These are phyloP conservation scores for Solanum bulbocastanum DNA, from an alignment of 257 asterid genomes.

Conservation along the genomic window DNA sequence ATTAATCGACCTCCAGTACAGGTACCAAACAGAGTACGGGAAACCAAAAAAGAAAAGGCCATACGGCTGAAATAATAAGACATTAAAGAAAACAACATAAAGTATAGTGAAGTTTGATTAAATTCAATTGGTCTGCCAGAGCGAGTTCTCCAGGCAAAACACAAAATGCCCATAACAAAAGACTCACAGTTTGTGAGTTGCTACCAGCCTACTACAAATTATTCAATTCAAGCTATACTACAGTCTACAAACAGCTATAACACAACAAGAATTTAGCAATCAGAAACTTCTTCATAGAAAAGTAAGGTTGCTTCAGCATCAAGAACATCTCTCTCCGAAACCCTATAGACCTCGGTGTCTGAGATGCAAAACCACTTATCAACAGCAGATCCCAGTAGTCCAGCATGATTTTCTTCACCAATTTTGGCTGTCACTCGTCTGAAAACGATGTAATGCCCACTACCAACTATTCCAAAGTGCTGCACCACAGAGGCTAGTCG, in stretches of 20 bases:
- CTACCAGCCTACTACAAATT: not conserved
- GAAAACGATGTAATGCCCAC: constrained; percentile 86
- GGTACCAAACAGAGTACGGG: not conserved
- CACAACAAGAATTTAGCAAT: not conserved
- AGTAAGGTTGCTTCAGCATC: constrained; percentile 74
- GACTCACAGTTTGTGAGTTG: not conserved
- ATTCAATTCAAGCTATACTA: not conserved
- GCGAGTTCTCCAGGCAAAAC: not conserved
- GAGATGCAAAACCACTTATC: constrained; percentile 85
- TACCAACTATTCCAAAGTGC: constrained; percentile 67
- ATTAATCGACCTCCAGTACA: too few species aligned
- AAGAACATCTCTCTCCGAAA: constrained; percentile 64
- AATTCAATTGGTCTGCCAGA: not conserved
- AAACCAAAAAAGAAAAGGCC: not conserved
- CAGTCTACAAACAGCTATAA: not conserved
- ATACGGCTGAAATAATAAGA: too few species aligned
- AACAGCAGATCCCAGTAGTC: constrained; percentile 31
- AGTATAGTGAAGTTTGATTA: not conserved
- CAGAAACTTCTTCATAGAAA: constrained; percentile 57
- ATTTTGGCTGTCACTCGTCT: constrained; percentile 44
- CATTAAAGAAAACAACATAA: not conserved
- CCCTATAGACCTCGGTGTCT: constrained; percentile 56
- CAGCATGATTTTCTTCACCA: constrained; percentile 38
- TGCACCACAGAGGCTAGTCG: constrained; percentile 69
- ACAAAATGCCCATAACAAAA: not conserved